phyloP scores from a whole-genome alignment of 2,329 filamentous ascomycete species.

The Aspergillus ustus region DNA sequence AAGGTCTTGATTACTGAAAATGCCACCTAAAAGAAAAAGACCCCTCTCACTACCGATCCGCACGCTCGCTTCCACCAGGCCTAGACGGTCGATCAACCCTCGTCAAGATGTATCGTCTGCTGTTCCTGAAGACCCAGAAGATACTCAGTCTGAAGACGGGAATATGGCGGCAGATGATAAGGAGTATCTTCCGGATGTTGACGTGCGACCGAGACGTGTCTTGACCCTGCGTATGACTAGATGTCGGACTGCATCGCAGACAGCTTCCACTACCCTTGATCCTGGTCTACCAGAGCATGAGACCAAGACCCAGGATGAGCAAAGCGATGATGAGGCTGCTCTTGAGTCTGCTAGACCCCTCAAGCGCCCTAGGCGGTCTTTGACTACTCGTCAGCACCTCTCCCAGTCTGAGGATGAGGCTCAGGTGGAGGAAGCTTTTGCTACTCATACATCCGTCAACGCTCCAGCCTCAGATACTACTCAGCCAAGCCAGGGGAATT shows the following conservation, averaged over 20 bases:
- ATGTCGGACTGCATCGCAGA: background rate
- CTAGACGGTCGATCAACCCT: background rate
- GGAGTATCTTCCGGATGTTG: background rate
- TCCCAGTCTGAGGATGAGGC: too few relatives aligned
- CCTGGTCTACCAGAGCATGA: background rate
- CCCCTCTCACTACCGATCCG: background rate
- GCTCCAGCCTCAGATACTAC: background rate
- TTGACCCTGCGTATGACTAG: background rate
- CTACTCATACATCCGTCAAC: background rate
- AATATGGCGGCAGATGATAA: background rate
- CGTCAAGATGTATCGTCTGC: background rate
- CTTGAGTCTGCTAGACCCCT: background rate
- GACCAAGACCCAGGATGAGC: background rate
- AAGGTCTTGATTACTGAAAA: background rate
- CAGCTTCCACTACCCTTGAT: background rate
- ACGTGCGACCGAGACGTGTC: background rate
- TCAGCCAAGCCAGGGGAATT: background rate
- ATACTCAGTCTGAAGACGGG: background rate
- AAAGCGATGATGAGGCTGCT: background rate
- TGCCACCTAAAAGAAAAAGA: conserved; percentile 3
- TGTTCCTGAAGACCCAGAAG: background rate
- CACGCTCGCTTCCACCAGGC: conserved; percentile 1
- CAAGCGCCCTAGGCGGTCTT: background rate
- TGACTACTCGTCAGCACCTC: background rate
- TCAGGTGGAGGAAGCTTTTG: too few relatives aligned